Evolutionary conservation across 2,329 filamentous ascomycete species (phyloP).

Genomic region (Ophiostoma angusticollis): DNA sequence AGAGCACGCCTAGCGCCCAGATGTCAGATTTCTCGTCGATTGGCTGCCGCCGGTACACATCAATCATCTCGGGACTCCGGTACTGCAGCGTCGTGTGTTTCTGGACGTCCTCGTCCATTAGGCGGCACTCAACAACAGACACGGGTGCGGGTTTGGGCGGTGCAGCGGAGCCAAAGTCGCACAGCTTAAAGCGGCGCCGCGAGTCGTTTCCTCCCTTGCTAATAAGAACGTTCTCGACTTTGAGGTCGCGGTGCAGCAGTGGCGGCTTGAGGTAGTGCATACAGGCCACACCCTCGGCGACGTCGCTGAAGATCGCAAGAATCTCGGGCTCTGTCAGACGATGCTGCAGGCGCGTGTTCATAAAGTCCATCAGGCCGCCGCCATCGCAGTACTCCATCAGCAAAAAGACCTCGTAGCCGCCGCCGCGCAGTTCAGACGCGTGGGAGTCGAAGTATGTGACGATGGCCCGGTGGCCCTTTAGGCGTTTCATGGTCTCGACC

Average conservation of each 20-base stretch:
- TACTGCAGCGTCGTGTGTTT: conserved; percentile 96
- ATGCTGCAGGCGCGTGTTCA: conserved; percentile 96
- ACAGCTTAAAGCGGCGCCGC: conserved; percentile 80
- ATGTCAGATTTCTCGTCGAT: conserved; percentile 99
- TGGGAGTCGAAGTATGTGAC: conserved; percentile 98
- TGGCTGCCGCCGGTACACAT: conserved; percentile 90
- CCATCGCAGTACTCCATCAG: conserved; percentile 97
- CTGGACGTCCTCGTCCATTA: conserved; percentile 95
- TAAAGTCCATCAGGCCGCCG: conserved; percentile 94
- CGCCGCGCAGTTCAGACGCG: conserved; percentile 81
- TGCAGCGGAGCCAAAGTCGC: conserved; percentile 92
- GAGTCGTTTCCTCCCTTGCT: conserved; percentile 41
- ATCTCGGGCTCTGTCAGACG: conserved; percentile 96
- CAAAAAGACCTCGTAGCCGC: conserved; percentile 94
- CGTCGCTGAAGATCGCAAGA: conserved; percentile 89
- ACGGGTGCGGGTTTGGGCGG: conserved; percentile 72
- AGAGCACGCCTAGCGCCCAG: conserved; percentile 85
- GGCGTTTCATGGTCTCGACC: conserved; percentile 99
- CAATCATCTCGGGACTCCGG: conserved; percentile 95
- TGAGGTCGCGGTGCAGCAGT: conserved; percentile 82
- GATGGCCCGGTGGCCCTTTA: conserved; percentile 91
- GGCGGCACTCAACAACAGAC: conserved; percentile 73
- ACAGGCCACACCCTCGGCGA: conserved; percentile 89
- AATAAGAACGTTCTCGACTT: conserved; percentile 96
- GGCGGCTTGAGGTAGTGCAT: conserved; percentile 98